phyloP scores from a whole-genome alignment of 2,329 filamentous ascomycete species.

The Cercospora nicotianae region DNA sequence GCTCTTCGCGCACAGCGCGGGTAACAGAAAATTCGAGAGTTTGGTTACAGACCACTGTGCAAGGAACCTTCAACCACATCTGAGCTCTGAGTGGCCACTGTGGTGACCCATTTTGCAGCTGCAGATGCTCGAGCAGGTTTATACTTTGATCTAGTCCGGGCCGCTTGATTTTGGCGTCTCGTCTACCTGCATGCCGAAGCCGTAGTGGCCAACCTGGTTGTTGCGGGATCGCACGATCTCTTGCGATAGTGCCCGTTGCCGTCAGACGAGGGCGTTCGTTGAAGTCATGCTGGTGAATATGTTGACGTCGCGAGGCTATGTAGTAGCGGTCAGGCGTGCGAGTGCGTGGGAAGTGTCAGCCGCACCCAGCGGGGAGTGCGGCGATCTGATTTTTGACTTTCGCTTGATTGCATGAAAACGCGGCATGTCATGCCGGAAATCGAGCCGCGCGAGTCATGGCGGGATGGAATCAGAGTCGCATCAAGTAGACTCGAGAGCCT shows the following conservation, averaged over 20 bases:
- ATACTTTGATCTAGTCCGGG: background rate
- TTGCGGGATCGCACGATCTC: background rate
- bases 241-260: too few relatives aligned
- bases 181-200: constrained; percentile 13
- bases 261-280: too few relatives aligned
- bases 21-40: constrained; percentile 2
- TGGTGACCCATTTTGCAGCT: constrained; percentile 6
- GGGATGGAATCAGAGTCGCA: background rate
- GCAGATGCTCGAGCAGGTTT: background rate
- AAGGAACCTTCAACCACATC: background rate
- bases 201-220: constrained; percentile 12
- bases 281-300: too few relatives aligned
- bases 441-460: constrained; percentile 7
- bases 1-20: constrained; percentile 7
- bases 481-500: constrained; percentile 53
- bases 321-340: too few relatives aligned
- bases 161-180: constrained; percentile 6
- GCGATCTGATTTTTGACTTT: constrained; percentile 10
- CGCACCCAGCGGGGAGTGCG: background rate
- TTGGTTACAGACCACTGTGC: background rate
- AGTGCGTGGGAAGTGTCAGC: background rate
- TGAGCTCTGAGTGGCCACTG: constrained; percentile 7
- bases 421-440: constrained; percentile 13
- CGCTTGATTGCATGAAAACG: constrained; percentile 17
- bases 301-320: too few relatives aligned